Evolutionary conservation across 148 eudicot species (phyloP), one percentile per base, ranked within the genome.

Genomic region (Pouteria glomerata): DNA sequence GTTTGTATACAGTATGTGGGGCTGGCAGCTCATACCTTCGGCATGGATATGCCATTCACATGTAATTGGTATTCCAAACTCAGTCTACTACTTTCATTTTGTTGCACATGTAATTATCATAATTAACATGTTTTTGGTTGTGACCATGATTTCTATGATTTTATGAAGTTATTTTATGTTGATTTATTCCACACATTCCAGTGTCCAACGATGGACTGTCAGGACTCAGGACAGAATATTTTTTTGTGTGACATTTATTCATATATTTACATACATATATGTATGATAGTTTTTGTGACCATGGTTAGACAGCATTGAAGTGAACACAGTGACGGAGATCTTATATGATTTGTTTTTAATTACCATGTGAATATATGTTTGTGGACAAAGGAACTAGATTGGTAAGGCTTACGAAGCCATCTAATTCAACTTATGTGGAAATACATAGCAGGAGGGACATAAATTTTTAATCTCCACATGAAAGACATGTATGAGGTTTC

Each of bases 11-110:
- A 34, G 74, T 94, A 33, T 94, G 98, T 69, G 98, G 98, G 27
- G 93, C 97, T 57, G 98, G 98, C 70, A 91, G 98, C 76, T 95
- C 97, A 3, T 88, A 82, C 70, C 97, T 91, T 48, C 91, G 98
- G 24, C 96, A 95, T 82, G 98, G 97, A 68, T 95, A 77, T 50
- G 98, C 97, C 16, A 79, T 95, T 82, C 98, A 95, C 91, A 95
- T 95, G 98, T 95, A 89, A 86, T 78, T 83, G 66, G 68, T 81
- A 77, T 67, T 78, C 57, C 62, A 19, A 65, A 52, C 73, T 64
- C 15, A 0, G 24, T 24, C 66, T 70, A 33, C 19, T 70, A 4
- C 19, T 65, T 24, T 56, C 39, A 19, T 65, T 26, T 23, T 11
- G 18, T 29, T 63, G 23, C 42, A 29, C 26, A 3, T 55, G 26